Conservation (phyloP, 2,329 filamentous ascomycete species). For the Elsinoe perseae region DNA sequence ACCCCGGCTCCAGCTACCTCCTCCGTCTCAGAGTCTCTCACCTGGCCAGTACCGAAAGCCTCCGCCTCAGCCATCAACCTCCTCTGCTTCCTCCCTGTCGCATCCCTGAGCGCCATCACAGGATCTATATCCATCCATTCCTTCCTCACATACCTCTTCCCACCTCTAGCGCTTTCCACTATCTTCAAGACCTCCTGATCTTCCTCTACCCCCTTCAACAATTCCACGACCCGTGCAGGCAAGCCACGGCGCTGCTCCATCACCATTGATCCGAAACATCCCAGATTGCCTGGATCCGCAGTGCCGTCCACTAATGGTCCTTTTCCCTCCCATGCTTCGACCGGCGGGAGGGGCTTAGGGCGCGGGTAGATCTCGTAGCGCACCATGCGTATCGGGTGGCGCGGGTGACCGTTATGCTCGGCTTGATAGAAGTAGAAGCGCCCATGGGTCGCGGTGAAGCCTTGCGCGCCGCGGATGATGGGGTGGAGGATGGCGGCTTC, state of each 20-base stretch:
- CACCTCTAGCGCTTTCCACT: background rate
- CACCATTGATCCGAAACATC: background rate
- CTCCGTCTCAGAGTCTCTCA: background rate
- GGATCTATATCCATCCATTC: background rate
- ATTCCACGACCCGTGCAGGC: background rate
- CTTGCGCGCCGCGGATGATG: background rate
- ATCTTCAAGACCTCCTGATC: background rate
- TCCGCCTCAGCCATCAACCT: background rate
- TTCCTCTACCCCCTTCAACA: background rate
- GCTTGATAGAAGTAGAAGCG: constrained; percentile 1
- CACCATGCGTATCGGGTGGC: background rate
- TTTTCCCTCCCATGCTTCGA: background rate
- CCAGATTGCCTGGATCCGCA: background rate
- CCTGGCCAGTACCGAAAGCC: no score
- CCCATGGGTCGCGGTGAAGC: background rate
- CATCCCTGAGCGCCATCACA: background rate
- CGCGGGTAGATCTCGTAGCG: constrained; percentile 1
- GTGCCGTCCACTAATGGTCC: background rate
- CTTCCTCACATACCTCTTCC: constrained; percentile 3
- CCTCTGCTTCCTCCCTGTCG: background rate
- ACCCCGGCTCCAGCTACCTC: background rate
- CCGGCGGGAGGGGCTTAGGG: background rate
- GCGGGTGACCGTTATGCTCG: background rate
- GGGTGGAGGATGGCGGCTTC: background rate
- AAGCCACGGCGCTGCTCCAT: background rate